Base-by-base conservation (phyloP, 192 early-diverging fungal species). In the Thamnidium elegans region DNA sequence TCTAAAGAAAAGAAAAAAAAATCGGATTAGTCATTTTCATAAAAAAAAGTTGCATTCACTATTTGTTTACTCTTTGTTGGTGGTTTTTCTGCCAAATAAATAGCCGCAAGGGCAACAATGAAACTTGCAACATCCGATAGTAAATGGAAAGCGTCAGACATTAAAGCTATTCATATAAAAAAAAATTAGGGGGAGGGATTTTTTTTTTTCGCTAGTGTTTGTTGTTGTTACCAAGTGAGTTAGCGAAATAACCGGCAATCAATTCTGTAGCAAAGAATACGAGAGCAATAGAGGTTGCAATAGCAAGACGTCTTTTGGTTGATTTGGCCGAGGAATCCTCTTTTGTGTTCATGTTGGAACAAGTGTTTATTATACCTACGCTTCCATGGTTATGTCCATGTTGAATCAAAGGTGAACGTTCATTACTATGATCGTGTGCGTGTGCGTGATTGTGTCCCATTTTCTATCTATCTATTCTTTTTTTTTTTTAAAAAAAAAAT, bases 61-160 rank as follows among this genome's bases (percentile, higher is more conserved):
- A 66, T 17, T 42, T 56, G 7, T 23, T 66, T 78, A 81, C 80
- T 73, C 45, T 75, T 79, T n/a, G 84, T 89, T 6, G 89, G 85
- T 32, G 80, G 82, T 44, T 79, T 76, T 61, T 81, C 75, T 4
- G 87, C 78, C 51, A 90, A 65, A 59, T 88, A 84, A 43, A 90
- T 70, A 9, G 89, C 85, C 54, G 78, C 75, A 42, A 92, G 53
- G 3, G 90, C 86, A 26, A 93, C 85, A 21, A 79, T 77, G 62
- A 92, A 92, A 36, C 89, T 90, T 31, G 87, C 81, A 9, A 92
- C 82, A 71, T 90, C 89, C 65, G 68, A 67, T 15, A 92, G 67
- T 34, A 92, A 66, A 68, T 92, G 90, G 59, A 92, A 92, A 17
- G 83, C 81, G 66, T 92, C 90, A 52, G 79, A 83, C 51, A 92